A percentile compares a stretch with the other conserved stretches of the same genome.
Evolutionary conservation across 2,329 filamentous ascomycete genomes (phyloP).

Genomic region (Trichophyton simii): DNA sequence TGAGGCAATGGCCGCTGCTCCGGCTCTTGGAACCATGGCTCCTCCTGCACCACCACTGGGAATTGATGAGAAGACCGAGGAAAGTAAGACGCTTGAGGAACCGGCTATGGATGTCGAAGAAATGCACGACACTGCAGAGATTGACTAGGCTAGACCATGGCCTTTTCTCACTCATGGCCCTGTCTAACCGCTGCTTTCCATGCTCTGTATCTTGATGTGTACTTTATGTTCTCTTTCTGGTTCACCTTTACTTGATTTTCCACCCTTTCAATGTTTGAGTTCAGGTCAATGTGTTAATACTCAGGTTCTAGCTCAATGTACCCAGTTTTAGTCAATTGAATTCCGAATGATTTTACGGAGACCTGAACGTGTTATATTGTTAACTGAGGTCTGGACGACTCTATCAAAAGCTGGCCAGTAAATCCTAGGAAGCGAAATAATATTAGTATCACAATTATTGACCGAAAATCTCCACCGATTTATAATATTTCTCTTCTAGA

Average conservation of each 20-base stretch:
- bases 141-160: slow-evolving; percentile 6
- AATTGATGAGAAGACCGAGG: not conserved
- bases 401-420: not conserved
- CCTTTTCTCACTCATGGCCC: not conserved
- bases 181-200: not conserved
- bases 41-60: slow-evolving; percentile 15
- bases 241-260: not conserved
- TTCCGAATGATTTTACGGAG: not conserved
- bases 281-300: not conserved
- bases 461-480: not conserved
- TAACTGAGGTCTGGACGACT: not conserved
- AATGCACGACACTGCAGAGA: slow-evolving; percentile 21
- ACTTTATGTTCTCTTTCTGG: not conserved
- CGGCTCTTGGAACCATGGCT: slow-evolving; percentile 29
- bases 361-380: not conserved
- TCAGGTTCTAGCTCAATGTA: not conserved
- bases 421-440: not conserved
- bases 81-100: not conserved
- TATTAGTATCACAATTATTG: not conserved
- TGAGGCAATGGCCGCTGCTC: slow-evolving; percentile 42
- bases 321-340: not conserved
- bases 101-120: slow-evolving; percentile 12
- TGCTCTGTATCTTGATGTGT: not conserved
- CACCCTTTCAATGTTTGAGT: not conserved
- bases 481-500: not conserved